Percentiles rank a stretch among this genome's conserved stretches.
These are phyloP conservation scores for Kondoa malvinella DNA, from an alignment of 768 basidiomycete genomes.

Conservation along the genomic window DNA sequence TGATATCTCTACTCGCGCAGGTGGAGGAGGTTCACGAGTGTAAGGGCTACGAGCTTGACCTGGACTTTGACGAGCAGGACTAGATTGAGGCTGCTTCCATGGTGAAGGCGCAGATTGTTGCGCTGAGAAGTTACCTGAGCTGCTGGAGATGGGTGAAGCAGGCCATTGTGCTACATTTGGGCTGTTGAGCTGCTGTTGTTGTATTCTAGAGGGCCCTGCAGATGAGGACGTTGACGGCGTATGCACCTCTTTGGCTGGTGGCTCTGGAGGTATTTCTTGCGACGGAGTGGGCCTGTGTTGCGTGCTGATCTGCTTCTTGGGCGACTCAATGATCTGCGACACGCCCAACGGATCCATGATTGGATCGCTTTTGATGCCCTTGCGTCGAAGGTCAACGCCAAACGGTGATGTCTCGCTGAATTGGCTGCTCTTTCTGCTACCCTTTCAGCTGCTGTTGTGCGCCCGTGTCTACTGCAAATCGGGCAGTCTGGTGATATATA, in stretches of 20 bases:
- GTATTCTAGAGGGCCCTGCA: too few relatives aligned
- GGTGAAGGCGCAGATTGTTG: background rate
- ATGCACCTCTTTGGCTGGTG: background rate
- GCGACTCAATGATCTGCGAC: background rate
- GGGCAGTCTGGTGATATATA: too few relatives aligned
- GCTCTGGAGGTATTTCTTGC: background rate
- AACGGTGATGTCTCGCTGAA: too few relatives aligned
- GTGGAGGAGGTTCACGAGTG: background rate
- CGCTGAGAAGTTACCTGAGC: background rate
- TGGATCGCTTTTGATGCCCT: too few relatives aligned
- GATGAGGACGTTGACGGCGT: background rate
- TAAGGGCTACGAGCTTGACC: background rate
- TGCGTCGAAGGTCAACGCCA: too few relatives aligned
- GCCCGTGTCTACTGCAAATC: too few relatives aligned
- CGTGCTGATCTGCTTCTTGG: background rate
- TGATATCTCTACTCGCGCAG: background rate
- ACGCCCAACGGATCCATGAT: background rate
- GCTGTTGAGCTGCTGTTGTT: too few relatives aligned
- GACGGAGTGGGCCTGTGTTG: background rate
- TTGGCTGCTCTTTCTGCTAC: too few relatives aligned
- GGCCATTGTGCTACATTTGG: background rate
- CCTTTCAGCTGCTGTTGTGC: too few relatives aligned
- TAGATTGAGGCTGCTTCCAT: background rate
- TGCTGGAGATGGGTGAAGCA: background rate
- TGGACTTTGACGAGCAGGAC: background rate